A percentile compares a stretch with the other conserved stretches of the same genome.
These are phyloP conservation scores for Lactarius deliciosus DNA, from an alignment of 768 basidiomycete genomes.

Conservation along the genomic window DNA sequence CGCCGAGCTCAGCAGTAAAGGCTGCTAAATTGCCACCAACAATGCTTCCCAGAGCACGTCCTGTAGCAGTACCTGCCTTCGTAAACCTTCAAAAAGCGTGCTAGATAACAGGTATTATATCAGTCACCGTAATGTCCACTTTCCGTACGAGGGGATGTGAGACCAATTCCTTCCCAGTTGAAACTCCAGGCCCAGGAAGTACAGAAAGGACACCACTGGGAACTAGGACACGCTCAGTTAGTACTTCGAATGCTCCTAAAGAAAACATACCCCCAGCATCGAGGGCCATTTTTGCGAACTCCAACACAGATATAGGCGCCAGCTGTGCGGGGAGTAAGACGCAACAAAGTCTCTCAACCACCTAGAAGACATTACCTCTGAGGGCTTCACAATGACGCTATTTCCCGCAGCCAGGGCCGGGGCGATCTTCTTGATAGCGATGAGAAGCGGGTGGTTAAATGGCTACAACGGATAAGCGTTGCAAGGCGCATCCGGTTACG, in stretches of 20 bases:
- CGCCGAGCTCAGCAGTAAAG: conserved; percentile 84
- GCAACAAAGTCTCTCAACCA: not conserved
- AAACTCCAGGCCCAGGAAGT: conserved; percentile 67
- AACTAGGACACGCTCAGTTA: conserved; percentile 46
- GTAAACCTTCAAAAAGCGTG: conserved; percentile 1
- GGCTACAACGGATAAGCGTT: conserved; percentile 46
- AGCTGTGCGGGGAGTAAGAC: conserved; percentile 41
- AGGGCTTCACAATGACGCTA: conserved; percentile 79
- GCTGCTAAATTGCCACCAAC: conserved; percentile 72
- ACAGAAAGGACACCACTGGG: conserved; percentile 72
- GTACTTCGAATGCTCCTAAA: not conserved
- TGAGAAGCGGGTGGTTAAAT: conserved; percentile 88
- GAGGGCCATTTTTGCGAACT: conserved; percentile 65
- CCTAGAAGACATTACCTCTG: conserved; percentile 49
- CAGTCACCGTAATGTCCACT: conserved; percentile 77
- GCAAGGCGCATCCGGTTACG: not conserved
- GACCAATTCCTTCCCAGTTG: conserved; percentile 63
- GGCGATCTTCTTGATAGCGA: conserved; percentile 86
- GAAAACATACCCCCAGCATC: conserved; percentile 60
- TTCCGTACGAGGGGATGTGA: conserved; percentile 68
- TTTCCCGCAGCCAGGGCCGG: conserved; percentile 85
- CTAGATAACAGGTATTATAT: not conserved
- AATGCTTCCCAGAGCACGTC: conserved; percentile 67
- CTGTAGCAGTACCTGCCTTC: conserved; percentile 77
- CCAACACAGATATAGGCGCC: conserved; percentile 76